phyloP scores from a whole-genome alignment of 148 eudicot genomes.

The Oxyria digyna region DNA sequence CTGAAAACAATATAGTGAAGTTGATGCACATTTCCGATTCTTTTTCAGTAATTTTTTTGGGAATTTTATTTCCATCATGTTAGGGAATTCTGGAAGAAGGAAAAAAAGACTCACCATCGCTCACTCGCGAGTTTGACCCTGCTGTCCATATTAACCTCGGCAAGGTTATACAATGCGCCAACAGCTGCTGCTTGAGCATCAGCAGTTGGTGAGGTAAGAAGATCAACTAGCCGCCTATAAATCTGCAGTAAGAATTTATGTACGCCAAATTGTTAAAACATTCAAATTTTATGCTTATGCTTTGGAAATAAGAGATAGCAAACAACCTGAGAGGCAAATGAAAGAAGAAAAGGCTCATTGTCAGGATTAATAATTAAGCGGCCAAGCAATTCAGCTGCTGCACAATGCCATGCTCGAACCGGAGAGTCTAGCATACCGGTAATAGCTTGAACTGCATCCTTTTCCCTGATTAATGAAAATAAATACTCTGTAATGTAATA shows the following conservation, averaged over 20 bases:
- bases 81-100: background rate
- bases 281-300: background rate
- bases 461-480: constrained; percentile 36
- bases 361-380: constrained; percentile 87
- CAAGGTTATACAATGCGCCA: constrained; percentile 84
- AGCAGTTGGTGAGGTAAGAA: constrained; percentile 58
- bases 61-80: background rate
- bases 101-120: constrained; percentile 47
- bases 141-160: constrained; percentile 87
- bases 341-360: constrained; percentile 81
- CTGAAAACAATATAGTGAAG: constrained; percentile 24
- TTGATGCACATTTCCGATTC: background rate
- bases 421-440: constrained; percentile 78
- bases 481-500: background rate
- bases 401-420: constrained; percentile 83
- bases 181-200: constrained; percentile 96
- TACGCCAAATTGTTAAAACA: background rate
- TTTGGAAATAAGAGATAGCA: background rate
- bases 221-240: constrained; percentile 75
- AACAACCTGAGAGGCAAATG: constrained; percentile 72
- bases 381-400: constrained; percentile 89
- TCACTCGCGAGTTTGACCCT: constrained; percentile 83
- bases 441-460: constrained; percentile 76
- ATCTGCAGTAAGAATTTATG: constrained; percentile 33
- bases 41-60: too few species aligned